phyloP scores from a whole-genome alignment of 768 basidiomycete species.

The Leccinum rimulosum region DNA sequence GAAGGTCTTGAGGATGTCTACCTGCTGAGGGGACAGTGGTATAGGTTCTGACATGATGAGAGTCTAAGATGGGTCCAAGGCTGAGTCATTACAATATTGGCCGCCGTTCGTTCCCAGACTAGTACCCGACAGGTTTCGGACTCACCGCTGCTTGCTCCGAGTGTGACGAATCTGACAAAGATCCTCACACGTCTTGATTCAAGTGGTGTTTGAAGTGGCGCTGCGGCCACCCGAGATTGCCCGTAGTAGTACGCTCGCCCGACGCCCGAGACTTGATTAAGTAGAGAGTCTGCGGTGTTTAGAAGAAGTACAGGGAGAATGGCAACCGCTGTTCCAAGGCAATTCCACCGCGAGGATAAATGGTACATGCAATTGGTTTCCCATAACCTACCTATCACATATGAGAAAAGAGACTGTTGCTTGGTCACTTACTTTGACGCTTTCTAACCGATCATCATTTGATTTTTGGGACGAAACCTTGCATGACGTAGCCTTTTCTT shows the following conservation, averaged over 20 bases:
- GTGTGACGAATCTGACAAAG: neutral
- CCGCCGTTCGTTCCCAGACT: neutral
- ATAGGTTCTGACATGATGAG: constrained; percentile 14
- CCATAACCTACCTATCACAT: neutral
- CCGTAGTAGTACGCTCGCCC: neutral
- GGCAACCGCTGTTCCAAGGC: no score
- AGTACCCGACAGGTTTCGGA: neutral
- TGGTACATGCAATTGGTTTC: neutral
- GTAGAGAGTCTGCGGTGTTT: neutral
- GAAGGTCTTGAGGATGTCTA: constrained; percentile 46
- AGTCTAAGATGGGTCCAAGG: neutral
- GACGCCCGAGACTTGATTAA: neutral
- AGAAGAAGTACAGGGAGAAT: neutral
- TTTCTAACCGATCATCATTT: neutral
- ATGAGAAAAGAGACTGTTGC: neutral
- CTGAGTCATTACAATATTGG: neutral
- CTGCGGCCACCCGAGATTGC: neutral
- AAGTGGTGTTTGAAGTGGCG: neutral
- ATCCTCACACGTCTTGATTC: neutral
- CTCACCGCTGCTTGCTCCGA: neutral
- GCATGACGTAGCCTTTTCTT: neutral
- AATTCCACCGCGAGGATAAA: neutral
- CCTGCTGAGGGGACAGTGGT: constrained; percentile 25
- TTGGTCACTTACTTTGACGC: neutral
- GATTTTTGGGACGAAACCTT: neutral